These are phyloP conservation scores for Penicillium psychrosexuale DNA, from an alignment of 2,329 filamentous ascomycete genomes.

Conservation along the genomic window DNA sequence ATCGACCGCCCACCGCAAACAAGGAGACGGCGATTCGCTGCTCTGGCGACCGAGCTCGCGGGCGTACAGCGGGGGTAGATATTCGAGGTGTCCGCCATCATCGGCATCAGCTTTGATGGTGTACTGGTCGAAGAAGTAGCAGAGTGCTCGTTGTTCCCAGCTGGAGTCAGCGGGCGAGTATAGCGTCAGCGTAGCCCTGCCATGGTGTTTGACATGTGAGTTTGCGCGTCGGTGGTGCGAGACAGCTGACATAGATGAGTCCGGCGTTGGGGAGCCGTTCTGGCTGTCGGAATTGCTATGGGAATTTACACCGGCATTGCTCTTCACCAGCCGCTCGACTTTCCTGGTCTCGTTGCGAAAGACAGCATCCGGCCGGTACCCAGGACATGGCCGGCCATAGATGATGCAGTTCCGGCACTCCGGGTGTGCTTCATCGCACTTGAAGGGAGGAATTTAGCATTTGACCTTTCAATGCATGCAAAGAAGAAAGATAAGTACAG, in stretches of 20 bases:
- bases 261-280: neutral
- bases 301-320: constrained; percentile 6
- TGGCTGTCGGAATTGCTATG: neutral
- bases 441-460: constrained; percentile 5
- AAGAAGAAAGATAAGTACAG: neutral
- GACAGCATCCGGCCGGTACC: constrained; percentile 36
- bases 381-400: constrained; percentile 38
- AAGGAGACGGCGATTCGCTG: constrained; percentile 22
- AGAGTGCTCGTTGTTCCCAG: constrained; percentile 39
- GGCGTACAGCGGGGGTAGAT: constrained; percentile 37
- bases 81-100: constrained; percentile 35
- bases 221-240: neutral
- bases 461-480: neutral
- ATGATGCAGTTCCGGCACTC: constrained; percentile 37
- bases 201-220: neutral
- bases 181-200: constrained; percentile 12
- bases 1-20: constrained; percentile 35
- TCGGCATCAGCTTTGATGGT: constrained; percentile 27
- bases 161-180: constrained; percentile 29
- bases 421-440: constrained; percentile 40
- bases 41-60: constrained; percentile 15
- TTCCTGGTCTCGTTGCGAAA: constrained; percentile 36
- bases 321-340: constrained; percentile 29
- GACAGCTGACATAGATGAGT: constrained; percentile 1
- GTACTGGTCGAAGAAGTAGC: constrained; percentile 44